phyloP scores from a whole-genome alignment of 177 flowering plant species.

The Vitis hybrid region DNA sequence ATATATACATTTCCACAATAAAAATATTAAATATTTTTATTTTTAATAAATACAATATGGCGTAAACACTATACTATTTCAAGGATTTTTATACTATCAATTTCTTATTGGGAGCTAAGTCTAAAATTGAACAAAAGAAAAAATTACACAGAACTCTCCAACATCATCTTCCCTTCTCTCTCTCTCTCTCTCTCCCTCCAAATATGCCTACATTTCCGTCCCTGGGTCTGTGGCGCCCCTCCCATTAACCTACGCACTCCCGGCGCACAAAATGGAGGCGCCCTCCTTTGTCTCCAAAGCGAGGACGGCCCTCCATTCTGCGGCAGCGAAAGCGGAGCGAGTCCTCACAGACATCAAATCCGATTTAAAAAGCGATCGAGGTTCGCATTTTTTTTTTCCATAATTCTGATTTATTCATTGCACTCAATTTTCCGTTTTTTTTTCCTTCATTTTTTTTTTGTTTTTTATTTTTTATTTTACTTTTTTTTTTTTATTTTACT shows the following conservation, averaged over 20 bases:
- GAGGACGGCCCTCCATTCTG: conserved; percentile 89
- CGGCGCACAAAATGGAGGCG: conserved; percentile 47
- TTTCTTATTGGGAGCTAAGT: too few species aligned
- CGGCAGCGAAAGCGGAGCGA: conserved; percentile 96
- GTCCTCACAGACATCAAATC: conserved; percentile 75
- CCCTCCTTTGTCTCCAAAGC: conserved; percentile 80
- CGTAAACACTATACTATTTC: too few species aligned
- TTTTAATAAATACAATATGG: too few species aligned
- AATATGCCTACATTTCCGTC: conserved; percentile 12
- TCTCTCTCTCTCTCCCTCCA: conserved; percentile 7
- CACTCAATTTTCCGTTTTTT: conserved; percentile 12
- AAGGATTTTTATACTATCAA: too few species aligned
- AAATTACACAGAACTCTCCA: too few species aligned
- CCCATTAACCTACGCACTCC: conserved; percentile 13
- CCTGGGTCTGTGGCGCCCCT: neutral
- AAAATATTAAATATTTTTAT: too few species aligned
- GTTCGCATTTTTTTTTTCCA: conserved; percentile 16
- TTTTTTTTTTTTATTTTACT: neutral
- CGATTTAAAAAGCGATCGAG: conserved; percentile 46
- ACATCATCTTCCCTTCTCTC: neutral
- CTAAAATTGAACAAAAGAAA: too few species aligned
- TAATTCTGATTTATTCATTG: neutral
- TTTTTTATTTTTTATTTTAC: neutral
- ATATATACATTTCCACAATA: too few species aligned
- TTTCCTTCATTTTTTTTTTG: neutral